Percentiles rank a stretch among this genome's conserved stretches.
phyloP scores from a whole-genome alignment of 257 asterid genomes.

The Fraxinus anomala region DNA sequence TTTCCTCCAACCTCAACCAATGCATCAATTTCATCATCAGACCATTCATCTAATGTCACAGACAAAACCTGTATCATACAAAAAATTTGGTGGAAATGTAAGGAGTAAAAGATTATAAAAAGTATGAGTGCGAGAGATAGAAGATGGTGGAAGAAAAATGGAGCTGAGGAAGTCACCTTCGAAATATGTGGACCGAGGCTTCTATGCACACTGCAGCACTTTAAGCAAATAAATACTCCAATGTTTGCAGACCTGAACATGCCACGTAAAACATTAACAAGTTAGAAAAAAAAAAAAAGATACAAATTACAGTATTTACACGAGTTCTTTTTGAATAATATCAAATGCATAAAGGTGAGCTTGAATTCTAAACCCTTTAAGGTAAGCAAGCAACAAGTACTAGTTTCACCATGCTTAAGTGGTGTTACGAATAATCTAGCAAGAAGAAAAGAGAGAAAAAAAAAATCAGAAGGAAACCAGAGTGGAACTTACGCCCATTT shows the following conservation, averaged over 20 bases:
- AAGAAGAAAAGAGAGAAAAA: background rate
- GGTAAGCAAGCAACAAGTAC: background rate
- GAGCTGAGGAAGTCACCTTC: conserved; percentile 51
- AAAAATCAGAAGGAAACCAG: conserved; percentile 1
- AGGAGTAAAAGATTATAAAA: background rate
- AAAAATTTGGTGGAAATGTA: background rate
- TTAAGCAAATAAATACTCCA: conserved; percentile 95
- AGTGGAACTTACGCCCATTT: conserved; percentile 96
- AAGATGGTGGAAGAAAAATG: background rate
- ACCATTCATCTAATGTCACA: conserved; percentile 98
- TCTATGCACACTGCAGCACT: conserved; percentile 96
- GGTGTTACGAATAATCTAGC: background rate
- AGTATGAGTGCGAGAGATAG: background rate
- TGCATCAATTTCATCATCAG: conserved; percentile 82
- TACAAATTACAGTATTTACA: background rate
- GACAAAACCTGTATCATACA: conserved; percentile 73
- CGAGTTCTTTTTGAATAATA: background rate
- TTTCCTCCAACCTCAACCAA: conserved; percentile 98
- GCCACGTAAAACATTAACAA: background rate
- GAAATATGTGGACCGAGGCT: conserved; percentile 94
- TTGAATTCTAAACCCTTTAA: background rate
- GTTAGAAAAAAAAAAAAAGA: background rate
- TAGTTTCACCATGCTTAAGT: background rate
- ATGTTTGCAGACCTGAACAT: conserved; percentile 82
- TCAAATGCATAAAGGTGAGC: background rate